phyloP scores from a whole-genome alignment of 805 yeast species.

The Zygosaccharomyces bisporus region DNA sequence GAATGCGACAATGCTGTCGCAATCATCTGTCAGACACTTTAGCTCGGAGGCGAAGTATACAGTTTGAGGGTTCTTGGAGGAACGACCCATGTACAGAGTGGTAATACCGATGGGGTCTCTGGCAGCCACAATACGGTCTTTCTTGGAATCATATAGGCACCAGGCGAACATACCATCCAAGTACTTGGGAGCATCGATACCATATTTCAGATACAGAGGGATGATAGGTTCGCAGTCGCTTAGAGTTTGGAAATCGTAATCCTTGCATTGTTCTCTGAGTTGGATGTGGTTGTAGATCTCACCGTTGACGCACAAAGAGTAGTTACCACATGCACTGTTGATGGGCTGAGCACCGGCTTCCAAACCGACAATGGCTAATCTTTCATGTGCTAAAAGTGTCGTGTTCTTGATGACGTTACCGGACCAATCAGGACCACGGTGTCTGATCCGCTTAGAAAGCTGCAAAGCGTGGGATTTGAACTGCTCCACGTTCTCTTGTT shows the following conservation, averaged over 20 bases:
- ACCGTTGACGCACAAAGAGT: slow-evolving; percentile 86
- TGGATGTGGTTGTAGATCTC: slow-evolving; percentile 97
- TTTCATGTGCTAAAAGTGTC: slow-evolving; percentile 88
- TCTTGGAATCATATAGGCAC: slow-evolving; percentile 77
- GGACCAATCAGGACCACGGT: slow-evolving; percentile 99
- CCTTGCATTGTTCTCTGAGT: slow-evolving; percentile 69
- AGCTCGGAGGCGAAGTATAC: slow-evolving; percentile 91
- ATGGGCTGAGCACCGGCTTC: slow-evolving; percentile 99
- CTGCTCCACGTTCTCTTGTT: slow-evolving; percentile 69
- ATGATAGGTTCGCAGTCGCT: slow-evolving; percentile 98
- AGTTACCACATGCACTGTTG: slow-evolving; percentile 69
- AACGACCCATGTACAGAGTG: slow-evolving; percentile 91
- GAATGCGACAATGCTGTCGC: slow-evolving; percentile 89
- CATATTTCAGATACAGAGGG: slow-evolving; percentile 86
- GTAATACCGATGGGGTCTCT: slow-evolving; percentile 98
- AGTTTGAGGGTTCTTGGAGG: slow-evolving; percentile 61
- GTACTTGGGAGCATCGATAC: slow-evolving; percentile 81
- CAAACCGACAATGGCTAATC: slow-evolving; percentile 95
- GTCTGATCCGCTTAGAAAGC: slow-evolving; percentile 89
- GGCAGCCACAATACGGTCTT: slow-evolving; percentile 90
- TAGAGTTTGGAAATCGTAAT: slow-evolving; percentile 76
- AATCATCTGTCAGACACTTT: slow-evolving; percentile 89
- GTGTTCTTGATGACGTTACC: slow-evolving; percentile 78
- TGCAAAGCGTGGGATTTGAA: slow-evolving; percentile 88
- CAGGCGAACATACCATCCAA: slow-evolving; percentile 99